Conservation (phyloP, 805 yeast species). For the Saccharomyces mikatae region DNA sequence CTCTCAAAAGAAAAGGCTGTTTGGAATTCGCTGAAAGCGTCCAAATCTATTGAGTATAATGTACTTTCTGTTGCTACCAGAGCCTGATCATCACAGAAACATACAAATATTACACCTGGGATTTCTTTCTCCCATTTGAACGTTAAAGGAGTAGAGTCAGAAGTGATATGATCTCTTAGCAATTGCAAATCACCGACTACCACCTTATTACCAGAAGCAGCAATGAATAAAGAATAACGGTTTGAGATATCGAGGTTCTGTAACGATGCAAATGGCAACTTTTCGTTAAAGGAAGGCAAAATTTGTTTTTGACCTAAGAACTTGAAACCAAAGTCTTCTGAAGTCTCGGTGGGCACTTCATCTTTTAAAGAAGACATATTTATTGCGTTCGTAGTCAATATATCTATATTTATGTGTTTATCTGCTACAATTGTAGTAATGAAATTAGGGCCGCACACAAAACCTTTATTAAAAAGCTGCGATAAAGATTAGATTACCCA, state of each 20-base stretch:
- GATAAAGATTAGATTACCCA: neutral
- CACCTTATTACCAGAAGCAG: conserved; percentile 32
- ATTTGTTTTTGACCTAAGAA: conserved; percentile 28
- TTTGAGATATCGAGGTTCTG: conserved; percentile 35
- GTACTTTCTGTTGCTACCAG: conserved; percentile 24
- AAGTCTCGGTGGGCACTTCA: conserved; percentile 20
- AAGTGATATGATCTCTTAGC: conserved; percentile 27
- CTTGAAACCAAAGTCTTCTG: conserved; percentile 42
- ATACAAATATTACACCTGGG: conserved; percentile 23
- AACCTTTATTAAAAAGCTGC: neutral
- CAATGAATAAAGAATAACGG: conserved; percentile 29
- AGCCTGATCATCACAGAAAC: conserved; percentile 29
- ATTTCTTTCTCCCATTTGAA: conserved; percentile 14
- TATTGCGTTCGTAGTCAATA: neutral
- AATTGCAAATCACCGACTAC: conserved; percentile 31
- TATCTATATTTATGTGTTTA: neutral
- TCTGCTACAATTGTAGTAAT: neutral
- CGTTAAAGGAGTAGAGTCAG: conserved; percentile 7
- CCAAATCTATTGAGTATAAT: conserved; percentile 12
- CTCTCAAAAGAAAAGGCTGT: conserved; percentile 1
- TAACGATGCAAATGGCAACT: conserved; percentile 29
- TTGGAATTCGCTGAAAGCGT: conserved; percentile 1
- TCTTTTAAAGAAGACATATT: conserved; percentile 15
- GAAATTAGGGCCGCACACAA: neutral
- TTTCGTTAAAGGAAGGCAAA: conserved; percentile 33